Conservation (phyloP, 306 rosid genomes). For the Dalbergia cochinchinensis region DNA sequence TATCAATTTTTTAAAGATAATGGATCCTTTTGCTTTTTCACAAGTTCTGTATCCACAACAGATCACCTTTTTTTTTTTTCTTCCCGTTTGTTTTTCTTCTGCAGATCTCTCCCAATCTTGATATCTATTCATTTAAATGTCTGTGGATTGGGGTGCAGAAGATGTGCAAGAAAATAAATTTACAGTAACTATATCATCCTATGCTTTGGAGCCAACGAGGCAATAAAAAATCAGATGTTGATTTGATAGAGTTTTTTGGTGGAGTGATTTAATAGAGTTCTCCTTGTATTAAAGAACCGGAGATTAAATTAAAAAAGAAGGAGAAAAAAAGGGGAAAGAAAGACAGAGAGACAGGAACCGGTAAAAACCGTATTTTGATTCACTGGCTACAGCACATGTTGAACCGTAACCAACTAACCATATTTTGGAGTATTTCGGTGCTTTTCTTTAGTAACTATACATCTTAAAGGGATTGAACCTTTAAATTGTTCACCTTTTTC, state of each 20-base stretch:
- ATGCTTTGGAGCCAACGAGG: constrained; percentile 3
- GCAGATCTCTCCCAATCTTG: constrained; percentile 25
- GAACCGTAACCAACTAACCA: constrained; percentile 10
- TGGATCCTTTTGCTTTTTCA: constrained; percentile 36
- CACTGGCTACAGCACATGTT: not conserved
- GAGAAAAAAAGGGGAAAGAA: not conserved
- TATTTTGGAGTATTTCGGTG: constrained; percentile 19
- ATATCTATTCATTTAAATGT: constrained; percentile 32
- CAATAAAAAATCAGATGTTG: not conserved
- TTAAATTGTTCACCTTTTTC: not conserved
- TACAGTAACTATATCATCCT: not conserved
- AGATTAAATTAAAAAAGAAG: not conserved
- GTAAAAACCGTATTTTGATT: not conserved
- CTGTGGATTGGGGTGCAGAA: not conserved
- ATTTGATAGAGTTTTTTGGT: constrained; percentile 8
- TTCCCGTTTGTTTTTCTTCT: not conserved
- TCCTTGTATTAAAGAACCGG: not conserved
- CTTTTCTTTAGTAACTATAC: constrained; percentile 6
- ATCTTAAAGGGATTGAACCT: not conserved
- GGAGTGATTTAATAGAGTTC: not conserved
- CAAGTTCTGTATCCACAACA: constrained; percentile 27
- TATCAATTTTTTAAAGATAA: constrained; percentile 32
- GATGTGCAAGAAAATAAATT: not conserved
- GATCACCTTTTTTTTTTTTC: not conserved
- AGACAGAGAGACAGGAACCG: not conserved